These are phyloP conservation scores for Penicillium occitanis DNA, from an alignment of 2,329 filamentous ascomycete species.

Conservation along the genomic window DNA sequence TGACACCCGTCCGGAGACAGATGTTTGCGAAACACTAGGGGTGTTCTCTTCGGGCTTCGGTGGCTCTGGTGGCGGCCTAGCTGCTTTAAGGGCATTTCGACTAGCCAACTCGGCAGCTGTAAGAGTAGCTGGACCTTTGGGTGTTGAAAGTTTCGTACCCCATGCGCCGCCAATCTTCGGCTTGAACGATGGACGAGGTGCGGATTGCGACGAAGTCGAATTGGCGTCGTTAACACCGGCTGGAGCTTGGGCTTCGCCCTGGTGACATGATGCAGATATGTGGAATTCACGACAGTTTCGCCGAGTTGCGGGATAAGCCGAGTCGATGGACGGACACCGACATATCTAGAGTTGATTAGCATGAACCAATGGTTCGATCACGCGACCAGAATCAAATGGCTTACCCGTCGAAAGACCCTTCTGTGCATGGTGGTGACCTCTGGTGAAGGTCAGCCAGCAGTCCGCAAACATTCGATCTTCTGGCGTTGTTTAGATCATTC, in stretches of 20 bases:
- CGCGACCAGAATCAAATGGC: background rate
- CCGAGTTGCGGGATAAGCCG: slow-evolving; percentile 36
- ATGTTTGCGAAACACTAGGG: background rate
- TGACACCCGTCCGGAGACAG: background rate
- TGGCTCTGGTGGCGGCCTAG: slow-evolving; percentile 16
- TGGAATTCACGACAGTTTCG: slow-evolving; percentile 37
- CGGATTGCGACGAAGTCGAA: background rate
- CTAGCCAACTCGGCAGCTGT: slow-evolving; percentile 36
- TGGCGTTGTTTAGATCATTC: background rate
- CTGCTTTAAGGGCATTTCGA: slow-evolving; percentile 30
- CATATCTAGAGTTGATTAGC: slow-evolving; percentile 30
- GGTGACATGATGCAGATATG: slow-evolving; percentile 29
- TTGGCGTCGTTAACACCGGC: slow-evolving; percentile 25
- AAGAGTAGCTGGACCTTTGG: slow-evolving; percentile 27
- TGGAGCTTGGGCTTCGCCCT: slow-evolving; percentile 32
- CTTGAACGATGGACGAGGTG: slow-evolving; percentile 8
- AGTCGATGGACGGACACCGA: slow-evolving; percentile 41
- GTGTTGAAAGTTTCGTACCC: slow-evolving; percentile 22
- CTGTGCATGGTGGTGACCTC: slow-evolving; percentile 34
- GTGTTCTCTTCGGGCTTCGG: background rate
- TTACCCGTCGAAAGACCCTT: slow-evolving; percentile 36
- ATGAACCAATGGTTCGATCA: background rate
- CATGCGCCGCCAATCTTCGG: slow-evolving; percentile 33
- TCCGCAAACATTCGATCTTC: background rate
- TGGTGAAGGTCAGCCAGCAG: background rate